Conservation (phyloP, 257 asterid genomes). For the Jacaranda copaia region DNA sequence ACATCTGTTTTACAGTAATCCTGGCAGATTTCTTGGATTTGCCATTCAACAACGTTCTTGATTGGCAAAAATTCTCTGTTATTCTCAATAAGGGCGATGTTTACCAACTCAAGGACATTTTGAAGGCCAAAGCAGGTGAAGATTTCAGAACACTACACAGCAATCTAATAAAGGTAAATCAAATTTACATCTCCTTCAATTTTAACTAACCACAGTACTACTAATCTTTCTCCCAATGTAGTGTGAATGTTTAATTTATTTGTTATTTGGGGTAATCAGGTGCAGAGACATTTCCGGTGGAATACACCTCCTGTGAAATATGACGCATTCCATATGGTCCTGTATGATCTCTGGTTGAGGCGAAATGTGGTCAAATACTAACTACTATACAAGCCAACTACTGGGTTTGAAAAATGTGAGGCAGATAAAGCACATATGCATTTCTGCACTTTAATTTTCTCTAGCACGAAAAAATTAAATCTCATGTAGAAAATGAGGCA, state of each 20-base stretch:
- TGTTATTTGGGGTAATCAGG: slow-evolving; percentile 14
- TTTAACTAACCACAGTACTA: not conserved
- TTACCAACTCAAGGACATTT: slow-evolving; percentile 26
- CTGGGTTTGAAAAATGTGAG: not conserved
- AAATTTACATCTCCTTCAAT: not conserved
- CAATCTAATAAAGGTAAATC: slow-evolving; percentile 30
- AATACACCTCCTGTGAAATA: slow-evolving; percentile 29
- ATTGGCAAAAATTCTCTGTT: slow-evolving; percentile 37
- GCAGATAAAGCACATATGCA: not conserved
- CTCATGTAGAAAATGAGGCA: not conserved
- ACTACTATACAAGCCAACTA: not conserved
- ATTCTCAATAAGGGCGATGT: slow-evolving; percentile 28
- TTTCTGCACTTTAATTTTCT: slow-evolving; percentile 10
- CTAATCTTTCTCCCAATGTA: not conserved
- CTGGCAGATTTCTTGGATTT: slow-evolving; percentile 36
- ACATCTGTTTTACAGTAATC: slow-evolving; percentile 25
- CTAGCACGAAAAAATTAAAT: not conserved
- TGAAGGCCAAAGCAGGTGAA: slow-evolving; percentile 30
- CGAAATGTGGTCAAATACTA: slow-evolving; percentile 25
- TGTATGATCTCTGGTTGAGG: slow-evolving; percentile 43
- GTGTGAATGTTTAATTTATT: not conserved
- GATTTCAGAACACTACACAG: slow-evolving; percentile 27
- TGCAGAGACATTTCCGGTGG: slow-evolving; percentile 43
- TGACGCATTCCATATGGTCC: slow-evolving; percentile 43
- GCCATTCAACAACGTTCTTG: slow-evolving; percentile 38